Evolutionary conservation across 179 eudicot species (phyloP).

Genomic region (Spinacia oleracea): DNA sequence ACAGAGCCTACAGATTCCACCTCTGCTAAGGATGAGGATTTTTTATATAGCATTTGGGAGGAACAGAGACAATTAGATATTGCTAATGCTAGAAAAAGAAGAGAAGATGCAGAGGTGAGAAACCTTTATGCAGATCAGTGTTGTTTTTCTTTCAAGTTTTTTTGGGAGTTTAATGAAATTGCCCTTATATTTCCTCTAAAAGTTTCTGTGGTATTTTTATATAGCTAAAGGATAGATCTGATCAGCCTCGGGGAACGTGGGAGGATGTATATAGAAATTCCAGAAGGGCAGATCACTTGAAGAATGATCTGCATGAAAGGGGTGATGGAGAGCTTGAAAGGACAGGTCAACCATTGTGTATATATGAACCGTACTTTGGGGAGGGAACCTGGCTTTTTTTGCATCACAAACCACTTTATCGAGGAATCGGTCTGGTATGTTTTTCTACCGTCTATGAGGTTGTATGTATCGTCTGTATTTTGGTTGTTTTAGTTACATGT

Average conservation of each 20-base stretch:
- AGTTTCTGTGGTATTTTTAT: conserved; percentile 28
- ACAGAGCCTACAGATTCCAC: conserved; percentile 32
- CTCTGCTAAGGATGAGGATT: conserved; percentile 42
- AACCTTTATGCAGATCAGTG: background rate
- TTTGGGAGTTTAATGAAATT: background rate
- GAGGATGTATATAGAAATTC: conserved; percentile 83
- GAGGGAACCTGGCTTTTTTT: conserved; percentile 93
- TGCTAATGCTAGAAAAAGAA: conserved; percentile 48
- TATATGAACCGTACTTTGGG: conserved; percentile 88
- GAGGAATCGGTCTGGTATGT: conserved; percentile 85
- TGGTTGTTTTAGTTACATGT: background rate
- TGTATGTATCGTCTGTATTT: background rate
- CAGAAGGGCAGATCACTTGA: conserved; percentile 66
- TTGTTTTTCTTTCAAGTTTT: background rate
- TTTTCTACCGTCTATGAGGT: background rate
- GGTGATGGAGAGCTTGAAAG: conserved; percentile 96
- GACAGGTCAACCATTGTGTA: conserved; percentile 84
- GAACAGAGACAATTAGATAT: conserved; percentile 58
- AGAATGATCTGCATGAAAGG: conserved; percentile 76
- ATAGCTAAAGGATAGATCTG: conserved; percentile 93
- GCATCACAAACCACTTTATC: conserved; percentile 75
- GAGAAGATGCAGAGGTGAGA: conserved; percentile 85
- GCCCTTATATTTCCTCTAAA: background rate
- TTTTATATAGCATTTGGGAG: conserved; percentile 64
- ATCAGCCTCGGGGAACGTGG: conserved; percentile 80